These are phyloP conservation scores for Ophiostoma triangulosporum DNA, from an alignment of 2,329 filamentous ascomycete genomes.

Conservation along the genomic window DNA sequence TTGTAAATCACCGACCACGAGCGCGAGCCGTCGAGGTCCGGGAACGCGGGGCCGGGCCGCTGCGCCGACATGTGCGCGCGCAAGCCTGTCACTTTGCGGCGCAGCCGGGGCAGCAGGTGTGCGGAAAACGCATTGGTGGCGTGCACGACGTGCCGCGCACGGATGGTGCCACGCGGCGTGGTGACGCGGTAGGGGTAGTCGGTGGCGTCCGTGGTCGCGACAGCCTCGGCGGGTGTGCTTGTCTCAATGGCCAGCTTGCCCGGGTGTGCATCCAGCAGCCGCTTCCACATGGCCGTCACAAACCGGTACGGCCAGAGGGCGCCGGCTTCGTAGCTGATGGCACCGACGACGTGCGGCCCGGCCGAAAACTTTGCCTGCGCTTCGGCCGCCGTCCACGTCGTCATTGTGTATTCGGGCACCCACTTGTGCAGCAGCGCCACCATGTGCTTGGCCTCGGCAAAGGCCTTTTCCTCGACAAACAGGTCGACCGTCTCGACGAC, in stretches of 20 bases:
- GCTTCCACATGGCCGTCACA: conserved; percentile 31
- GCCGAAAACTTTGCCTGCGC: conserved; percentile 22
- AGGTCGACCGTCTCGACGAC: conserved; percentile 35
- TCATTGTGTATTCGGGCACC: conserved; percentile 23
- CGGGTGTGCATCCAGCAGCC: conserved; percentile 23
- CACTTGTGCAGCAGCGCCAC: conserved; percentile 23
- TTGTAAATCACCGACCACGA: conserved; percentile 39
- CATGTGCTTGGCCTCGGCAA: conserved; percentile 20
- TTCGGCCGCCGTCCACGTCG: neutral
- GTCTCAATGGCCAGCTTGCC: conserved; percentile 25
- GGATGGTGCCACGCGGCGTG: conserved; percentile 31
- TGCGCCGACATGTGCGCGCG: conserved; percentile 39
- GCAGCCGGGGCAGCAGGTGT: conserved; percentile 36
- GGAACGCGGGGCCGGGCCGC: conserved; percentile 24
- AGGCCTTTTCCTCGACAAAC: conserved; percentile 23
- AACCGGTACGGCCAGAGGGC: conserved; percentile 39
- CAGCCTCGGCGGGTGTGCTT: conserved; percentile 23
- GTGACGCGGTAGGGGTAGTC: conserved; percentile 26
- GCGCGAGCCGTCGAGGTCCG: conserved; percentile 20
- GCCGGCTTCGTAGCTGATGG: conserved; percentile 31
- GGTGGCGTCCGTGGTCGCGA: conserved; percentile 10
- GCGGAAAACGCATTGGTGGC: conserved; percentile 42
- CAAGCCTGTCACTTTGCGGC: conserved; percentile 29
- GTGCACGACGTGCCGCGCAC: conserved; percentile 38
- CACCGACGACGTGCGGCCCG: conserved; percentile 25